Percentiles rank a stretch among this genome's conserved stretches.
Conservation (phyloP, 2,329 filamentous ascomycete species). For the Hymenoscyphus occultus region DNA sequence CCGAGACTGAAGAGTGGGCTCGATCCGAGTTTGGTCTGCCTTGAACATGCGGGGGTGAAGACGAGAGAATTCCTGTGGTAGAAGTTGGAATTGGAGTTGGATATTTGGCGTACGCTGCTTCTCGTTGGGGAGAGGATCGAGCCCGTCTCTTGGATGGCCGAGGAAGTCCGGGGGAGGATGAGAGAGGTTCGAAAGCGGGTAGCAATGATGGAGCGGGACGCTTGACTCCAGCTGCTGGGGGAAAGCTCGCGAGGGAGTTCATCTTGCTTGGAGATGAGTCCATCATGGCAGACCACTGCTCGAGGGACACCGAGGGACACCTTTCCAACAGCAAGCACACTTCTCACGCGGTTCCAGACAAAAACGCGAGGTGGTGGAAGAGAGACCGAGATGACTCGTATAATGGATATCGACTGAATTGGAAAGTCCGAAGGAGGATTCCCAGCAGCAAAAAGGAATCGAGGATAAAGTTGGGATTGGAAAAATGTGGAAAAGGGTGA, state of each 20-base stretch:
- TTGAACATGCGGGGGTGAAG: constrained; percentile 66
- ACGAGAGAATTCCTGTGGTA: constrained; percentile 85
- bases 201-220: constrained; percentile 65
- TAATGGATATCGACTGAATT: constrained; percentile 14
- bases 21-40: constrained; percentile 54
- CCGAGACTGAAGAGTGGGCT: constrained; percentile 63
- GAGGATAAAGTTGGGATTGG: constrained; percentile 12
- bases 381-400: constrained; percentile 12
- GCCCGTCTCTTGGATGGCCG: constrained; percentile 67
- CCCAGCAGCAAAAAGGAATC: constrained; percentile 15
- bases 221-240: constrained; percentile 49
- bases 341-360: constrained; percentile 16
- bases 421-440: constrained; percentile 6
- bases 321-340: neutral
- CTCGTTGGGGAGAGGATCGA: constrained; percentile 41
- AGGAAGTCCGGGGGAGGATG: constrained; percentile 72
- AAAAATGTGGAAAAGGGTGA: constrained; percentile 18
- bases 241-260: constrained; percentile 30
- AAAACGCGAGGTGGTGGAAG: constrained; percentile 17
- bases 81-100: constrained; percentile 93
- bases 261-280: constrained; percentile 37
- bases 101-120: constrained; percentile 56
- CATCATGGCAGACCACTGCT: constrained; percentile 34
- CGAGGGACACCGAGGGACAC: constrained; percentile 8
- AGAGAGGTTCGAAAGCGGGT: constrained; percentile 74